phyloP scores from a whole-genome alignment of 2,329 filamentous ascomycete species.

The Xylariales sp. region DNA sequence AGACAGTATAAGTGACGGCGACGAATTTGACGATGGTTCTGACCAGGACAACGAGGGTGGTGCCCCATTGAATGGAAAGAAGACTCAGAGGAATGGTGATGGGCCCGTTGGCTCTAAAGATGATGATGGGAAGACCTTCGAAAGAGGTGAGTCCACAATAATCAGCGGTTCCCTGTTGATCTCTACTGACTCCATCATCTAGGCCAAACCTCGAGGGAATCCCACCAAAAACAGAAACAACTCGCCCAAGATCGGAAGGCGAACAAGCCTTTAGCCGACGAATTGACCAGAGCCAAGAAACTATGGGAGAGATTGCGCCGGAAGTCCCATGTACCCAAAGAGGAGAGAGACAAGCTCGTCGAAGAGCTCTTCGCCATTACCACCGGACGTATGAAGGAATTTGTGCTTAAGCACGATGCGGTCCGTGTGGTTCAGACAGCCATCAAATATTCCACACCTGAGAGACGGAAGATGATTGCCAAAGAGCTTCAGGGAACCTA shows the following conservation, averaged over 20 bases:
- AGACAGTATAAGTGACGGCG: constrained; percentile 51
- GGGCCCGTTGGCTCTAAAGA: constrained; percentile 46
- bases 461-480: constrained; percentile 88
- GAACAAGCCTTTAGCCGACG: constrained; percentile 91
- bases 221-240: constrained; percentile 92
- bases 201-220: constrained; percentile 81
- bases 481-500: constrained; percentile 87
- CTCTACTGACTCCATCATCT: constrained; percentile 37
- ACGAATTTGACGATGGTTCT: constrained; percentile 56
- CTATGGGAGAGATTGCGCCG: constrained; percentile 93
- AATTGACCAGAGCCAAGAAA: constrained; percentile 90
- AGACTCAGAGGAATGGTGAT: constrained; percentile 52
- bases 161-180: neutral
- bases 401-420: constrained; percentile 98
- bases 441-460: constrained; percentile 90
- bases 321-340: constrained; percentile 91
- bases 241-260: constrained; percentile 89
- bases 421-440: constrained; percentile 97
- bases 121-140: constrained; percentile 54
- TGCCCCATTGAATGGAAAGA: constrained; percentile 57
- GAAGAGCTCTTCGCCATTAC: constrained; percentile 92
- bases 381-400: constrained; percentile 90
- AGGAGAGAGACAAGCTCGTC: constrained; percentile 88
- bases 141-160: constrained; percentile 53
- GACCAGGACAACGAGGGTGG: constrained; percentile 68